Conservation (phyloP, 2,329 filamentous ascomycete genomes). For the Alternaria novae-zelandiae region DNA sequence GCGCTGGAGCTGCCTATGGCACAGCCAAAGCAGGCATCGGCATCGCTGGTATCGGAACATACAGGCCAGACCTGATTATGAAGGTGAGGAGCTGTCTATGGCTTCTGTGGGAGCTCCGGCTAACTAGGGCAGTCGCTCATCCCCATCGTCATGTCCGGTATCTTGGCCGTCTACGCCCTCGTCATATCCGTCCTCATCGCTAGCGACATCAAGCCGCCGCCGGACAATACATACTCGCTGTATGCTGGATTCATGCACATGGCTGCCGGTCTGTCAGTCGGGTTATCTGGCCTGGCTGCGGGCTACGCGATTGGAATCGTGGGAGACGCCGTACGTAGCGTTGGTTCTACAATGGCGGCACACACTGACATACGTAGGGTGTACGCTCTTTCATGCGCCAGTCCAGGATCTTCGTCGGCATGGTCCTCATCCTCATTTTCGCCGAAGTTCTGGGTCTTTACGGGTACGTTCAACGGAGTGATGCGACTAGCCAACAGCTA, state of each 20-base stretch:
- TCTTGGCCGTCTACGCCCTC: slow-evolving; percentile 96
- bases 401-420: slow-evolving; percentile 94
- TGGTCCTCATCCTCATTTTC: slow-evolving; percentile 98
- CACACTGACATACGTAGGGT: slow-evolving; percentile 56
- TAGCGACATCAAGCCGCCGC: slow-evolving; percentile 80
- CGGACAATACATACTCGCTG: slow-evolving; percentile 73
- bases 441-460: slow-evolving; percentile 97
- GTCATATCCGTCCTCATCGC: slow-evolving; percentile 97
- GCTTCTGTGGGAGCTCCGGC: slow-evolving; percentile 7
- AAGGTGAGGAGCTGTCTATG: slow-evolving; percentile 63
- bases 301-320: slow-evolving; percentile 85
- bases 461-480: slow-evolving; percentile 66
- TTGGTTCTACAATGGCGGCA: not conserved
- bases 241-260: slow-evolving; percentile 96
- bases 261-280: slow-evolving; percentile 83
- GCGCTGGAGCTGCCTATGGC: slow-evolving; percentile 80
- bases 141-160: slow-evolving; percentile 97
- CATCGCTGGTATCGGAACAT: slow-evolving; percentile 84
- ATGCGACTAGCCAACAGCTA: slow-evolving; percentile 9
- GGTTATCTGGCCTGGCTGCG: slow-evolving; percentile 48
- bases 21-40: slow-evolving; percentile 89
- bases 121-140: slow-evolving; percentile 71
- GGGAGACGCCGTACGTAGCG: slow-evolving; percentile 75
- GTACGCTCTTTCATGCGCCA: slow-evolving; percentile 97
- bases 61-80: slow-evolving; percentile 88